Evolutionary conservation across 352 stramenopile genomes (phyloP).

Genomic region (Globisporangium cystogenes): DNA sequence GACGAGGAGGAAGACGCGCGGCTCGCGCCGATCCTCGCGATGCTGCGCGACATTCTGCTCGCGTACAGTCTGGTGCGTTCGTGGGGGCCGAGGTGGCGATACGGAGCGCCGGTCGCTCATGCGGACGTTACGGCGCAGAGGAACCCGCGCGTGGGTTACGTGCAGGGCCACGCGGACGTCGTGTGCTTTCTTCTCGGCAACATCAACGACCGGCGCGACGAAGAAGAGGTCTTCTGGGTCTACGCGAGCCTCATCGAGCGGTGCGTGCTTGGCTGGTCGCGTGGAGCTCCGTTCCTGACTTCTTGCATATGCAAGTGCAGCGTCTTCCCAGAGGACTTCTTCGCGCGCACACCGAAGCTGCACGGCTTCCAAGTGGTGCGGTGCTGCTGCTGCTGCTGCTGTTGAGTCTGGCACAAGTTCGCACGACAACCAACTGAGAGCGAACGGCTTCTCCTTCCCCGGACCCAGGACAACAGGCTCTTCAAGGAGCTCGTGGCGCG

Average conservation of each 20-base stretch:
- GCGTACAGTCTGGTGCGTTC: conserved; percentile 50
- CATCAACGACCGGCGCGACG: conserved; percentile 27
- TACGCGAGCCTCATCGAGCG: conserved; percentile 64
- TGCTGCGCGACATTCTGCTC: conserved; percentile 47
- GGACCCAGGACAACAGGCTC: conserved; percentile 47
- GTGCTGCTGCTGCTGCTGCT: not conserved
- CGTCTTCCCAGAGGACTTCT: conserved; percentile 72
- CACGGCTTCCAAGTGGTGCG: conserved; percentile 71
- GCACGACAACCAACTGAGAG: not conserved
- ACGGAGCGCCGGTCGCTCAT: not conserved
- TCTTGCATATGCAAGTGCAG: conserved; percentile 10
- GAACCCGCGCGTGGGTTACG: conserved; percentile 67
- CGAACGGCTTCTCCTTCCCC: not conserved
- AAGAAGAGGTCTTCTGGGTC: conserved; percentile 69
- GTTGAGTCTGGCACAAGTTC: not conserved
- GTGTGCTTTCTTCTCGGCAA: conserved; percentile 64
- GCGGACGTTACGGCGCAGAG: conserved; percentile 14
- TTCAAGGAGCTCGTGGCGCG: conserved; percentile 43
- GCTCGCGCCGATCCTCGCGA: conserved; percentile 23
- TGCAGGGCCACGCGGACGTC: conserved; percentile 69
- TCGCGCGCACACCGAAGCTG: conserved; percentile 54
- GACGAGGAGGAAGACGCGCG: conserved; percentile 22
- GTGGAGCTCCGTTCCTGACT: not conserved
- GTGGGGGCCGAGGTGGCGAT: not conserved
- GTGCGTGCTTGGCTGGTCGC: conserved; percentile 7